These are phyloP conservation scores for Ogataea trehalophila DNA, from an alignment of 805 yeast species.

Conservation along the genomic window DNA sequence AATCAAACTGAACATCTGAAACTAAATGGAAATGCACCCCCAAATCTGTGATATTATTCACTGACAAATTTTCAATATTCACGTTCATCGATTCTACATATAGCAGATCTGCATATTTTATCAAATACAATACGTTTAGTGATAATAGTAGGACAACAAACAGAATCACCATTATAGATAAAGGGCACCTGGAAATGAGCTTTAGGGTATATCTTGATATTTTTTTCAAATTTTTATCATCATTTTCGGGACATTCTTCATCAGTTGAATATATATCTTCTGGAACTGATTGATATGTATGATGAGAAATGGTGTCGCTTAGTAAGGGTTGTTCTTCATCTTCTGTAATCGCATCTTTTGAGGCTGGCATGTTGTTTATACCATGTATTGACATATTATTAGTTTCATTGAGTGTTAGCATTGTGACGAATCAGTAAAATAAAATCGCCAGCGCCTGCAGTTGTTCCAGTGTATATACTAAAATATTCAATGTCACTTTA, in stretches of 20 bases:
- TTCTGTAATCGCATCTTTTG: not conserved
- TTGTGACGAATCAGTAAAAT: too few species aligned
- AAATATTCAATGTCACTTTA: too few species aligned
- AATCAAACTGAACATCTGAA: conserved; percentile 1
- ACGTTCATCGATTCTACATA: not conserved
- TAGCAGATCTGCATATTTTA: not conserved
- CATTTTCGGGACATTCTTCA: not conserved
- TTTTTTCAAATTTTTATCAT: not conserved
- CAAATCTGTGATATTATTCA: conserved; percentile 2
- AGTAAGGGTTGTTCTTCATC: conserved; percentile 1
- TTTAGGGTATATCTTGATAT: not conserved
- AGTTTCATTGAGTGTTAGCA: too few species aligned
- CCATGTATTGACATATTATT: too few species aligned
- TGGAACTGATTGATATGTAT: not conserved
- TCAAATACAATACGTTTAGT: not conserved
- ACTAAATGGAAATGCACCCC: conserved; percentile 2
- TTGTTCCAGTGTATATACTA: too few species aligned
- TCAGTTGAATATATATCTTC: not conserved
- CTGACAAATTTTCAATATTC: not conserved
- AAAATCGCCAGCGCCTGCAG: too few species aligned
- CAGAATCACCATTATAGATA: not conserved
- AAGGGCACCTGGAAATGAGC: not conserved
- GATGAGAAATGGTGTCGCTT: not conserved
- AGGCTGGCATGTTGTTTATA: not conserved
- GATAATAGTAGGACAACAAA: not conserved